A percentile compares a stretch with the other conserved stretches of the same genome.
phyloP scores from a whole-genome alignment of 306 rosid genomes.

The Oxytropis ochrocephala region DNA sequence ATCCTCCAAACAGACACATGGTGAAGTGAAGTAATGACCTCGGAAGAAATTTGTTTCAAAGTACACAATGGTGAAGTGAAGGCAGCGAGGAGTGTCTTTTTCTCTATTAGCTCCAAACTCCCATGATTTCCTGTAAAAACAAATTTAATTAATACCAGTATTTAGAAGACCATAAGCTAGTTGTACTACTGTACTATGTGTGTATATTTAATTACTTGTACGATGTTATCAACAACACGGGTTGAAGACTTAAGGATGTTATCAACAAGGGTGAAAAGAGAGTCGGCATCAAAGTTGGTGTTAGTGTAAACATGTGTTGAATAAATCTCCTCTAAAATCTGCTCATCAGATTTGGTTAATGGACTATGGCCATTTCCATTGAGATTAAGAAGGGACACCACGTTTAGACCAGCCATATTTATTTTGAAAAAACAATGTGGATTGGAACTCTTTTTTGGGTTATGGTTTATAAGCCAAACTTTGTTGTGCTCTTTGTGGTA shows the following conservation, averaged over 20 bases:
- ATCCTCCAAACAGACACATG: too few species aligned
- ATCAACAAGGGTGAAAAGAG: constrained; percentile 34
- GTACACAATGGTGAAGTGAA: constrained; percentile 32
- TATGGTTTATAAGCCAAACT: neutral
- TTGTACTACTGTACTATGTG: too few species aligned
- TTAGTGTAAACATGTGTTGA: constrained; percentile 35
- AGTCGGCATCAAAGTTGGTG: constrained; percentile 27
- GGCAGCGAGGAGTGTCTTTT: constrained; percentile 14
- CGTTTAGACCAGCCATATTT: constrained; percentile 11
- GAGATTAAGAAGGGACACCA: neutral
- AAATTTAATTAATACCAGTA: neutral
- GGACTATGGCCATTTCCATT: constrained; percentile 11
- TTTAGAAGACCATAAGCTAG: too few species aligned
- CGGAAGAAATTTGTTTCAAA: constrained; percentile 26
- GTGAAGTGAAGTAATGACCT: constrained; percentile 3
- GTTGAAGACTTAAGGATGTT: constrained; percentile 34
- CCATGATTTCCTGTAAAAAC: constrained; percentile 28
- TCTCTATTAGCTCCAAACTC: constrained; percentile 11
- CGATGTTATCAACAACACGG: constrained; percentile 29
- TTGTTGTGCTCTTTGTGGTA: neutral
- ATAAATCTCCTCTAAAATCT: constrained; percentile 33
- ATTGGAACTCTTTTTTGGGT: neutral
- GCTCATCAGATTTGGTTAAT: constrained; percentile 32
- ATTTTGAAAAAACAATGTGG: neutral
- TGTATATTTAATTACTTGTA: too few species aligned